Base-by-base conservation (phyloP, 306 rosid genomes). In the Quercus ilex region DNA sequence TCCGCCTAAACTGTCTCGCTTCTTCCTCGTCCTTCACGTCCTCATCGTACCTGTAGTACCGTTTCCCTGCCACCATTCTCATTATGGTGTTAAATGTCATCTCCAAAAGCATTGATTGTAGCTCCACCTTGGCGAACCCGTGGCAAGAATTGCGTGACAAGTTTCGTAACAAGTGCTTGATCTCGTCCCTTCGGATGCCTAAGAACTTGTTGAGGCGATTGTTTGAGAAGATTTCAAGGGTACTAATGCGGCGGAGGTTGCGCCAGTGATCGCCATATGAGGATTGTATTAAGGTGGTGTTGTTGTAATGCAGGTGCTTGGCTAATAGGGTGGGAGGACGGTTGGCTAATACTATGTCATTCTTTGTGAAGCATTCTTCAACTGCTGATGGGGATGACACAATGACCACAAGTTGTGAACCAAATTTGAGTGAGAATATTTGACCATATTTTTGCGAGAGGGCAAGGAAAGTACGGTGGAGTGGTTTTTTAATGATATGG, bases 211-310 rank as follows among this genome's bases (percentile, higher is more conserved):
- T 86, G 18, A 83, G 76, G 1, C 88, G 78, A 14, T 20, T 52
- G 13, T 83, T 12, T 15, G 93, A 92, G 78, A 89, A 87, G 35
- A 93, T 88, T 71, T 93, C 94, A 0, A 83, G 31, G 1, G 92
- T 23, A 53, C 91, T 79, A 1, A 93, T 88, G 26, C 94, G 94
- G n/a, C 94, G 97, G 2, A 89, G 57, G 87, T 89, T 93, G 19
- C 94, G 94, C 97, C 97, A 93, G 74, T 88, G 94, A 20, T 91
- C 96, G 7, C 96, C 96, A 56, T 91, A 88, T 0, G 92, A 59
- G 5, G 97, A 2, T 1, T 23, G 0, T 0, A 53, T 0, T 0
- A 91, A 0, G 2, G 63, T 76, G 74, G 94, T 88, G 73, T 69
- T 7, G 86, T 91, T 60, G 71, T 81, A 93, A 57, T 51, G 85